These are phyloP conservation scores for Arabidopsis arenosa DNA, from an alignment of 345 rosid genomes.

Conservation along the genomic window DNA sequence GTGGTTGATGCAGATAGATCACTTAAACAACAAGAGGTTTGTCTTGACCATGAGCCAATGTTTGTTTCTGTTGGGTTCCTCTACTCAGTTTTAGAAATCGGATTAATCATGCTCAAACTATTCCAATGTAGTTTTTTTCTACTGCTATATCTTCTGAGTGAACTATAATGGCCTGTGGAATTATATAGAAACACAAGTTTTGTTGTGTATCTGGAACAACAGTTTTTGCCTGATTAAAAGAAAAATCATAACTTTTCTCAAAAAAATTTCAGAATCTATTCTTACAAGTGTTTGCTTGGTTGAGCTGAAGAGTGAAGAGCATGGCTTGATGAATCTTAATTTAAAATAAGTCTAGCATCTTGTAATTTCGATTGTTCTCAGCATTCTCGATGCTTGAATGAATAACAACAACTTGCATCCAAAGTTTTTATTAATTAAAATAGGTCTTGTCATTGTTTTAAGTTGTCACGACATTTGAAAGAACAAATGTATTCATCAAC, in stretches of 20 bases:
- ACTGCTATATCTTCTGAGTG: not conserved
- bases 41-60: not conserved
- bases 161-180: slow-evolving; percentile 1
- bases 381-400: no score
- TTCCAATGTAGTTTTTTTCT: not conserved
- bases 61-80: not conserved
- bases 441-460: no score
- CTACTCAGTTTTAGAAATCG: not conserved
- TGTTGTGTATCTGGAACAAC: not conserved
- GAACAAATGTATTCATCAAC: not conserved
- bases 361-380: not conserved
- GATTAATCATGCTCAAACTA: not conserved
- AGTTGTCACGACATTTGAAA: not conserved
- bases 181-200: not conserved
- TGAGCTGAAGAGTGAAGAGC: no score
- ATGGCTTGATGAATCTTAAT: no score
- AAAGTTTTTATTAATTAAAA: no score
- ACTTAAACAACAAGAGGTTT: not conserved
- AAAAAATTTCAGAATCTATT: no score
- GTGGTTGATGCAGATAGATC: not conserved
- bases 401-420: no score
- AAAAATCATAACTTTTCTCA: no score
- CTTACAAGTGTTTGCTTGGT: no score
- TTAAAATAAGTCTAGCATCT: not conserved
- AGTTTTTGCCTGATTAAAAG: no score